Base-by-base conservation (phyloP, 2,329 filamentous ascomycete species). In the Aspergillus aculeatinus region DNA sequence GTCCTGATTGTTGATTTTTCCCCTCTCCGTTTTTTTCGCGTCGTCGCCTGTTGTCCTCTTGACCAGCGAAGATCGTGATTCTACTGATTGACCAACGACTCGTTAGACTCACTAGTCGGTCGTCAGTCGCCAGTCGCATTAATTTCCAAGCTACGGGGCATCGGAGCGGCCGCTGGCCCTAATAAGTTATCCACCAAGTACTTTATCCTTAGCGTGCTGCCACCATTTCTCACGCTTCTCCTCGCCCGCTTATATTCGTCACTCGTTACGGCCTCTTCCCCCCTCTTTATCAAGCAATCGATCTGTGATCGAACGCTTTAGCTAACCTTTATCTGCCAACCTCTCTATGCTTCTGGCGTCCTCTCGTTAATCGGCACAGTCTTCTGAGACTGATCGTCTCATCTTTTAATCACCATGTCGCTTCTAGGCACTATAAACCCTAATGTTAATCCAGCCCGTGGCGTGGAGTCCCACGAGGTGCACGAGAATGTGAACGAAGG, bases 341-440 rank as follows among this genome's bases (percentile, higher is more conserved):
- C 23, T 16, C n/a, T 60, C 50, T 59, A 59, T 57, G 51, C 52
- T 55, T 51, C 25, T 48, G 51, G 52, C 55, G 29, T 55, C n/a
- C 31, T 60, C 55, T 44, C 51, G 39, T 60, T 54, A 42, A 56
- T 31, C 33, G 48, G n/a, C 44, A 44, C 59, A 51, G 35, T 56
- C 51, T 39, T 44, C 12, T 16, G 63, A 63, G 60, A 60, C 63
- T 67, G 54, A 51, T 59, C 56, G 58, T 63, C 61, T 60, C 56
- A 9, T 39, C 29, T 51, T 21, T 10, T 47, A 59, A 54, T 58
- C 65, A 68, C 60, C 62, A 75, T 74, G 72, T 74, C 73, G 62
- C 66, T 74, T 35, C 53, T 75, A 48, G 73, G 73, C 63, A 73
- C 71, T 5, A 57, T 75, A 29, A 74, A 74, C 59, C 61, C 71